Conservation (phyloP, 1,284 basidiomycete species). For the Fomitopsis pinicola region DNA sequence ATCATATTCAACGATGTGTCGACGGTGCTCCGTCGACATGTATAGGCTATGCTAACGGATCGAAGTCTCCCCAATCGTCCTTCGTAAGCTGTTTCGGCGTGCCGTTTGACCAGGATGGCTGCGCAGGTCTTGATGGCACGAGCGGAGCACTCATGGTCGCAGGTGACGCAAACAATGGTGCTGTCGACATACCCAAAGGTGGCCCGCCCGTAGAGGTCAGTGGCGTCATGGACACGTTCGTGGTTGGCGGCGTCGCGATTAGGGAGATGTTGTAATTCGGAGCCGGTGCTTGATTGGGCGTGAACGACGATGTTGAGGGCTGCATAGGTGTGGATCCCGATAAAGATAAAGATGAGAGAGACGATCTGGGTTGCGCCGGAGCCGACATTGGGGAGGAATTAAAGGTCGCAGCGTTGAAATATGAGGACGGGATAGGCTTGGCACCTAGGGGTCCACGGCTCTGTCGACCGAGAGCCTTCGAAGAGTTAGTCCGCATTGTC, state of each 20-base stretch:
- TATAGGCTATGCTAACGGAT: conserved; percentile 50
- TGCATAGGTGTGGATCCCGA: conserved; percentile 8
- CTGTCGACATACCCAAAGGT: conserved; percentile 23
- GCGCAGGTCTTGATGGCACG: conserved; percentile 53
- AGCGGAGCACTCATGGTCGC: conserved; percentile 49
- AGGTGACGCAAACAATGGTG: conserved; percentile 33
- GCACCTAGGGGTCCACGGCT: conserved; percentile 34
- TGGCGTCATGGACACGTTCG: conserved; percentile 18
- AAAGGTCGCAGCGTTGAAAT: conserved; percentile 30
- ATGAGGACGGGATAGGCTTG: conserved; percentile 30
- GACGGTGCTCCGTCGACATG: background rate
- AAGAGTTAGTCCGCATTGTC: conserved; percentile 15
- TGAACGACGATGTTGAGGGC: conserved; percentile 12
- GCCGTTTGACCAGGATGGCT: conserved; percentile 37
- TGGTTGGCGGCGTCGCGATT: conserved; percentile 17
- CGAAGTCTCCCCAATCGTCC: conserved; percentile 76
- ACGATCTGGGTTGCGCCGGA: conserved; percentile 6
- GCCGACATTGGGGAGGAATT: conserved; percentile 13
- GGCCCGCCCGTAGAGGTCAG: conserved; percentile 10
- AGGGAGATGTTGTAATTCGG: conserved; percentile 29
- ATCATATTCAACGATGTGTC: background rate
- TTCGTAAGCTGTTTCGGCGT: conserved; percentile 48
- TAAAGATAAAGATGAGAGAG: conserved; percentile 10
- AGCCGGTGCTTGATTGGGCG: conserved; percentile 10
- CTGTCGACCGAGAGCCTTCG: conserved; percentile 25